A percentile compares a stretch with the other conserved stretches of the same genome.
Conservation (phyloP, 2,329 filamentous ascomycete species). For the Claviceps spartinae region DNA sequence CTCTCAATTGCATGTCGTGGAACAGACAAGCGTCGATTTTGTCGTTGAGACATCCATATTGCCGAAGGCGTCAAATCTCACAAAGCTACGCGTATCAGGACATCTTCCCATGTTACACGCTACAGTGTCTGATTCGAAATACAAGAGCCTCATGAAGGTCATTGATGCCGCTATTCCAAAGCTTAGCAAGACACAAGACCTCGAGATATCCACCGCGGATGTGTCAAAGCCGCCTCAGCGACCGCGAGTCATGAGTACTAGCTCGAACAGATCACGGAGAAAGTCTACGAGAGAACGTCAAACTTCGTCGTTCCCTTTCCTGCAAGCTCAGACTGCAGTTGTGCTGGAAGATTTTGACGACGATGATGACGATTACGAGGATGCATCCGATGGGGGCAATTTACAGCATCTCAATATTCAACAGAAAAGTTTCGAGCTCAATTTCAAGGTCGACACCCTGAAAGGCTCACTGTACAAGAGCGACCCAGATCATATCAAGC, state of each 20-base stretch:
- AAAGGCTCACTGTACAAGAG: conserved; percentile 86
- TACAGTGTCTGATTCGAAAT: conserved; percentile 85
- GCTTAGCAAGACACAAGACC: conserved; percentile 36
- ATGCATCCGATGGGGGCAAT: conserved; percentile 44
- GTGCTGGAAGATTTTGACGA: conserved; percentile 66
- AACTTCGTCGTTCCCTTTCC: conserved; percentile 62
- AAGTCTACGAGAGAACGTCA: conserved; percentile 36
- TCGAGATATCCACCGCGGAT: conserved; percentile 14
- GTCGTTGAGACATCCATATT: conserved; percentile 91
- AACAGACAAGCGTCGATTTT: conserved; percentile 96
- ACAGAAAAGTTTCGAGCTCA: conserved; percentile 89
- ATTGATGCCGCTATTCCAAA: conserved; percentile 92
- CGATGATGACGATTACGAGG: conserved; percentile 52
- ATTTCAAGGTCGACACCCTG: conserved; percentile 87
- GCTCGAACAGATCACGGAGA: conserved; percentile 31
- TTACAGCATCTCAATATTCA: conserved; percentile 57
- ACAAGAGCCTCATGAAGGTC: conserved; percentile 91
- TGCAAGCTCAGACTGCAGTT: conserved; percentile 59
- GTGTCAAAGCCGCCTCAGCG: conserved; percentile 17
- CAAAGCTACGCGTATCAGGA: conserved; percentile 81
- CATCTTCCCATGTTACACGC: conserved; percentile 86
- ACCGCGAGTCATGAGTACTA: conserved; percentile 31
- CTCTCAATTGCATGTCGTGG: conserved; percentile 75
- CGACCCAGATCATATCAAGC: conserved; percentile 60
- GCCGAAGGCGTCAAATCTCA: conserved; percentile 87